These are phyloP conservation scores for Colletotrichum brevisporum DNA, from an alignment of 2,329 filamentous ascomycete species.

Conservation along the genomic window DNA sequence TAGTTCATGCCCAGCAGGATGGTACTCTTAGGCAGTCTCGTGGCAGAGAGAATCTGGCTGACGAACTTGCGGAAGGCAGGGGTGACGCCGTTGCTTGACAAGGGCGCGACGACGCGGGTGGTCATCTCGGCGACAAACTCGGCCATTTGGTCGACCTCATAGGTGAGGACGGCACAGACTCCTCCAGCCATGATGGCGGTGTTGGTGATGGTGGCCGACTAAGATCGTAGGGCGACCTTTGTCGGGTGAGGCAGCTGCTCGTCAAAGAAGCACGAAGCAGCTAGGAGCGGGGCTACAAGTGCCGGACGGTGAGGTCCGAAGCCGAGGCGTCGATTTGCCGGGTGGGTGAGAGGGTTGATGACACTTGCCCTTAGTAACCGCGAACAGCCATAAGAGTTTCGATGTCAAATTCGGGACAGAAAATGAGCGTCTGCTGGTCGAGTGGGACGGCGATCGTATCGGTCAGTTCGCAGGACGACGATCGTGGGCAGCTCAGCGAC, in stretches of 20 bases:
- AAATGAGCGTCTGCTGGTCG: conserved; percentile 3
- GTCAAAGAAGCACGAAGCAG: conserved; percentile 20
- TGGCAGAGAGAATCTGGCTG: conserved; percentile 89
- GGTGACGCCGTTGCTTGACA: conserved; percentile 63
- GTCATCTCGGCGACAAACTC: conserved; percentile 96
- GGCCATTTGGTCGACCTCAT: conserved; percentile 96
- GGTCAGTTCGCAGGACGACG: conserved; percentile 3
- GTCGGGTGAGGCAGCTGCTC: conserved; percentile 46
- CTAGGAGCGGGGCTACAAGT: not conserved
- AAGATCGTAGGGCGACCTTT: conserved; percentile 57
- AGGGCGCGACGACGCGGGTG: conserved; percentile 69
- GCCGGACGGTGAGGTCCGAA: conserved; percentile 17
- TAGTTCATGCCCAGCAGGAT: conserved; percentile 94
- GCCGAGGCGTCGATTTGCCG: conserved; percentile 12
- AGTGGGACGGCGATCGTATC: not conserved
- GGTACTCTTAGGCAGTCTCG: conserved; percentile 89
- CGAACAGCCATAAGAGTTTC: conserved; percentile 37
- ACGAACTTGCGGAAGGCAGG: conserved; percentile 92
- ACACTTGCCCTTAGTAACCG: conserved; percentile 31
- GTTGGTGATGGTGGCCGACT: conserved; percentile 49
- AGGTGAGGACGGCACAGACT: conserved; percentile 94
- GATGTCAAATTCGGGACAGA: conserved; percentile 4
- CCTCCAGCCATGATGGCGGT: conserved; percentile 77
- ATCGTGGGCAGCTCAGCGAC: not conserved
- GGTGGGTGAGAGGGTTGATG: conserved; percentile 15